Evolutionary conservation across 2,329 filamentous ascomycete genomes (phyloP), one percentile per base, ranked within the genome.

Genomic region (Myrmaecium sp.): DNA sequence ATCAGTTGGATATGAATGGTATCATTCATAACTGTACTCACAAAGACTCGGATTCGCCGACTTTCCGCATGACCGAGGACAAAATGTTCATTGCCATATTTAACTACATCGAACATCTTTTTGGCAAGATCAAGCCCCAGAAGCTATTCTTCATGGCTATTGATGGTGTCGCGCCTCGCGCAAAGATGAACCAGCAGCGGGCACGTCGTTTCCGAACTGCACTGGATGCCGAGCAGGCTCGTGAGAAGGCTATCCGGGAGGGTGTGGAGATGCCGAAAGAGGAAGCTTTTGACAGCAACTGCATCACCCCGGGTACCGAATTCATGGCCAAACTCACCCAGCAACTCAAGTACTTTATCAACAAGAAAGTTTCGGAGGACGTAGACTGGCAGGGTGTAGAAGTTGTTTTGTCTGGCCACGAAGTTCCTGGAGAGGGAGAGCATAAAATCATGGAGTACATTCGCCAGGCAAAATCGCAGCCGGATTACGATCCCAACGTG

Each of bases 361-460:
- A 81, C 62, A 98, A 98, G 58, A 98, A 98, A 57, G 75, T 98
- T 7, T 89, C 83, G 3, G 86, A 98, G 52, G 89, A 98, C 51
- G 71, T 75, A 25, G 89, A 98, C 44, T 98, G 89, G 89, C 89
- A 98, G 57, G 80, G 80, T 33, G 89, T 91, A 37, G 84, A 95
- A 47, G 75, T 98, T 41, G 83, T 98, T 28, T 66, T 98, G 32
- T 98, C 89, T 5, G 89, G 91, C 29, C 91, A 98, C 47, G 91
- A 98, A 54, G 86, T 95, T 14, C 89, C 89, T 5, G 89, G 89
- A 42, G 91, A 98, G 57, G 89, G 89, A 42, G 89, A 98, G 55
- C 89, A 98, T 62, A 98, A 98, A 60, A 93, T 98, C 55, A 98
- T 98, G 89, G 91, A 98, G 55, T 98, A 98, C 54, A 98, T 98